These are phyloP conservation scores for Davidsoniella australis DNA, from an alignment of 2,329 filamentous ascomycete genomes.

Conservation along the genomic window DNA sequence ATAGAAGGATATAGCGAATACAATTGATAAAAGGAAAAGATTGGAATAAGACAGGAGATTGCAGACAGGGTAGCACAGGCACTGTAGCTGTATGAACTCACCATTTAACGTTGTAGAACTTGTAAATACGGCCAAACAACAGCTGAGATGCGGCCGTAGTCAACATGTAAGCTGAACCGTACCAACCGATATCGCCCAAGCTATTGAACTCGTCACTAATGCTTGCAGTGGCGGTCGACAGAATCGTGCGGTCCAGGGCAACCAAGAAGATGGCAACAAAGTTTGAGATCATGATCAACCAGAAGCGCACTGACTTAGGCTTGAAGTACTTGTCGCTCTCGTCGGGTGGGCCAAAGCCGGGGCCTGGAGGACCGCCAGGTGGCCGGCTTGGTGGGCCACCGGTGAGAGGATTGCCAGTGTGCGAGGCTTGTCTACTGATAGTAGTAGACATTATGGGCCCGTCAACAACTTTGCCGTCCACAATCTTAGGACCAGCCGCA, in stretches of 20 bases:
- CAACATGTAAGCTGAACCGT: slow-evolving; percentile 41
- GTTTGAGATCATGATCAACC: slow-evolving; percentile 36
- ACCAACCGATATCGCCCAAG: slow-evolving; percentile 42
- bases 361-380: background rate
- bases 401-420: background rate
- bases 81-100: slow-evolving; percentile 16
- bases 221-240: slow-evolving; percentile 33
- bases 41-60: too few species aligned
- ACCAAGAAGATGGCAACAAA: slow-evolving; percentile 40
- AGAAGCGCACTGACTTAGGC: slow-evolving; percentile 36
- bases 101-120: slow-evolving; percentile 31
- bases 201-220: slow-evolving; percentile 36
- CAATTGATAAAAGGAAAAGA: too few species aligned
- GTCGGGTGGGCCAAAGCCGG: slow-evolving; percentile 8
- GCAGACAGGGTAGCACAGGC: background rate
- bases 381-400: background rate
- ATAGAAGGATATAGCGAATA: background rate
- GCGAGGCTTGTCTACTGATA: background rate
- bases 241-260: slow-evolving; percentile 36
- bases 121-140: slow-evolving; percentile 32
- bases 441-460: background rate
- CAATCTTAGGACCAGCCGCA: background rate
- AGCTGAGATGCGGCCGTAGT: slow-evolving; percentile 38
- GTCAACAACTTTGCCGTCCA: background rate
- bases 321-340: slow-evolving; percentile 28